Evolutionary conservation across 192 early-diverging fungal species (phyloP), one percentile per base, ranked within the genome.

Genomic region (Phycomyces blakesleeanus): DNA sequence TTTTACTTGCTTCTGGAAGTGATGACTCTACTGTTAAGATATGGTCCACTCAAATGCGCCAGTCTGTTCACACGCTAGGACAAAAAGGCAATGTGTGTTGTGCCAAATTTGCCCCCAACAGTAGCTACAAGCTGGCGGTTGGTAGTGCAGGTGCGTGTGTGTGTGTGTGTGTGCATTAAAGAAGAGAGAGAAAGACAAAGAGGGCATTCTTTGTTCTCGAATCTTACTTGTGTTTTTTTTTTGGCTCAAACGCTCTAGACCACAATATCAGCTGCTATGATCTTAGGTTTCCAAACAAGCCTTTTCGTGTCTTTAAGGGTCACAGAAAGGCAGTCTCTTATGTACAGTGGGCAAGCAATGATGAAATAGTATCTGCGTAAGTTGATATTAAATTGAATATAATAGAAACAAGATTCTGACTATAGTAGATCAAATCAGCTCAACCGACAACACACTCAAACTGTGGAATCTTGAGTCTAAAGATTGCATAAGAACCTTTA

Each of bases 271-370:
- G 93, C 73, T 95, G 91, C 75, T 96, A 94, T 67, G 96, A 98
- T 70, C 54, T 94, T 12, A 83, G 96, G 51, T 84, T 89, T 15
- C 77, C 86, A 5, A 81, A 72, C 20, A 70, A 81, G 49, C 91
- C 94, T 3, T 57, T 93, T 26, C 78, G 81, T 56, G 74, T 91
- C 20, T 88, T 94, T 73, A 78, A 83, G 59, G 96, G 96, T 18
- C 96, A 98, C 71, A 75, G 82, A 52, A 95, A 95, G 69, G 93
- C 96, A 0, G 95, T 98, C 2, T 97, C 96, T 2, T 97, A 95
- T 73, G 93, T 96, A 57, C 88, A 90, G 54, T 98, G 93, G 75
- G 56, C 89, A 26, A 81, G 82, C 44, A 66, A 78, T n/a, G 81
- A 92, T 54, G 85, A 95, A 61, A 68, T 98, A 22, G 80, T 98